A percentile compares a stretch with the other conserved stretches of the same genome.
phyloP scores from a whole-genome alignment of 176 grass and related monocot species.

The Guadua angustifolia region DNA sequence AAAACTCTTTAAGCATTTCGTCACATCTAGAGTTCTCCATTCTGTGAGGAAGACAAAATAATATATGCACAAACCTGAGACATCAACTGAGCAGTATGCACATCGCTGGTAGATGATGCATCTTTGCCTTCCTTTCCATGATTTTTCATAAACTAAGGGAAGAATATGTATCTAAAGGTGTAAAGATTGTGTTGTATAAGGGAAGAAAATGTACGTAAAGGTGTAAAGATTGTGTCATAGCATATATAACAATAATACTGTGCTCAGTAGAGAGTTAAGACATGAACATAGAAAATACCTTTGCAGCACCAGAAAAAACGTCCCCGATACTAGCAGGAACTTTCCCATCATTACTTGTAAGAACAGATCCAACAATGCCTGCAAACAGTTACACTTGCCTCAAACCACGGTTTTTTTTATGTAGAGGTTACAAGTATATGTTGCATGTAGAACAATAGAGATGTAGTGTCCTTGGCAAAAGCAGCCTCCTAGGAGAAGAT shows the following conservation, averaged over 20 bases:
- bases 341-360: slow-evolving; percentile 4
- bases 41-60: background rate
- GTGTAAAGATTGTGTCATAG: too few species aligned
- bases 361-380: slow-evolving; percentile 45
- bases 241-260: background rate
- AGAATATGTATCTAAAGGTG: too few species aligned
- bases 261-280: background rate
- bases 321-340: slow-evolving; percentile 22
- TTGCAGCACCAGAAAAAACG: slow-evolving; percentile 37
- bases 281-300: slow-evolving; percentile 4
- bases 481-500: background rate
- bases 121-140: background rate
- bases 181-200: too few species aligned
- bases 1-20: background rate
- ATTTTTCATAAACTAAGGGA: slow-evolving; percentile 23
- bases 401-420: too few species aligned
- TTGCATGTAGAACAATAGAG: background rate
- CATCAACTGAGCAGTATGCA: background rate
- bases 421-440: background rate
- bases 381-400: background rate
- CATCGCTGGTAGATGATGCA: background rate
- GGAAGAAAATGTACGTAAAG: too few species aligned
- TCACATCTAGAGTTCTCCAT: background rate
- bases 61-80: slow-evolving; percentile 33
- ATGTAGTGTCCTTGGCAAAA: background rate